A percentile compares a stretch with the other conserved stretches of the same genome.
phyloP scores from a whole-genome alignment of 768 basidiomycete species.

The Trametes cinnabarina region DNA sequence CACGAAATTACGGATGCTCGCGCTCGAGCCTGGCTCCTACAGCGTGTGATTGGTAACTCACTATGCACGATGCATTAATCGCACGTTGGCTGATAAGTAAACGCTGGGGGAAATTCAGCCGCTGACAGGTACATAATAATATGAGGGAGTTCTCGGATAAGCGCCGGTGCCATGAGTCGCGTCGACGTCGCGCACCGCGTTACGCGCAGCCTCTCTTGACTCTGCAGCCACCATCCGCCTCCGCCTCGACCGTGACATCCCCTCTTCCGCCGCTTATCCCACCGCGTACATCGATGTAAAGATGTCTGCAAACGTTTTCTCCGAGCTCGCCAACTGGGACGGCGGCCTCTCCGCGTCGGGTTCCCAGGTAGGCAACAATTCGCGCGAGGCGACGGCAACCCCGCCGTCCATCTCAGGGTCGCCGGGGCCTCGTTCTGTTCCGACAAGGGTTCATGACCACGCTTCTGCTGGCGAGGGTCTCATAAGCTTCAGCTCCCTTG shows the following conservation, averaged over 20 bases:
- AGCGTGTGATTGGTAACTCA: too few relatives aligned
- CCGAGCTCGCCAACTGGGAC: slow-evolving; percentile 22
- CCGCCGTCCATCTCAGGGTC: slow-evolving; percentile 1
- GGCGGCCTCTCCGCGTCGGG: slow-evolving; percentile 13
- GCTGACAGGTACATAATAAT: too few relatives aligned
- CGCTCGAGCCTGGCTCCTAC: too few relatives aligned
- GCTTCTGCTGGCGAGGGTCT: neutral
- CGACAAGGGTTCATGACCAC: neutral
- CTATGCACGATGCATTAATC: too few relatives aligned
- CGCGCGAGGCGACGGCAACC: neutral
- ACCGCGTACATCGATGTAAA: neutral
- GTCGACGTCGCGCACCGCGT: slow-evolving; percentile 7
- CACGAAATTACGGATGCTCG: too few relatives aligned
- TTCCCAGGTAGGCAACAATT: slow-evolving; percentile 1
- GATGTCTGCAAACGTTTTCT: slow-evolving; percentile 14
- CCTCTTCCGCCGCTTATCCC: neutral
- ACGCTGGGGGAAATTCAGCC: too few relatives aligned
- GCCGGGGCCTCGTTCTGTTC: neutral
- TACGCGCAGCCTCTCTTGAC: neutral
- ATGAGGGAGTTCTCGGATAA: neutral
- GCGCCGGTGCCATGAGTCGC: slow-evolving; percentile 7
- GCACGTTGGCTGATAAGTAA: too few relatives aligned
- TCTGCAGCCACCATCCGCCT: neutral
- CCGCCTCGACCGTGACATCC: neutral
- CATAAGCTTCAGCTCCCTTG: neutral